Evolutionary conservation across 129 eudicot genomes (phyloP), one percentile per base, ranked within the genome.

Genomic region (sunflower (Helianthus annuus)): DNA sequence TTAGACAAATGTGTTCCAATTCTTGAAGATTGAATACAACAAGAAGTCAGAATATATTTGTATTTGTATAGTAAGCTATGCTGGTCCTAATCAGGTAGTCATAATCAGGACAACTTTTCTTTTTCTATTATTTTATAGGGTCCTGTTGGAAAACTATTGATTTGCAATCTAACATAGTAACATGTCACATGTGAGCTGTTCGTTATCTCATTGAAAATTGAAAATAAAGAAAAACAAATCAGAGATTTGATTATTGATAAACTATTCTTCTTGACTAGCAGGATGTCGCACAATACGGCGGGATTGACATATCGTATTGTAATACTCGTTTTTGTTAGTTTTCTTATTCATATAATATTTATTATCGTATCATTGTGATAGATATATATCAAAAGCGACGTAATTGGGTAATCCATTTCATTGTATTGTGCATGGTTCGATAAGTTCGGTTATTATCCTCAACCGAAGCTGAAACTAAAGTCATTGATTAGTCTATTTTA

Each of bases 1-100:
- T 66, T 10, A 27, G 51, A 61, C 16, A 44, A 52, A 42, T 59
- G 27, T 68, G 75, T 19, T 36, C 64, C 64, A 68, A 24, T 48
- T 76, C 19, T 76, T 76, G 75, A 76, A 77, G 69, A 76, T 44
- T 15, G 22, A 22, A 54, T 32, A 22, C 4, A n/a, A 10, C 11
- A 38, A 34, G 32, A 22, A 46, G 68, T 68, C 58, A 69, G 68
- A 68, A 68, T 68, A 68, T 68, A 40, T 64, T n/a, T 57, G 68
- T 48, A 38, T n/a, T n/a, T n/a, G n/a, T n/a, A n/a, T 76, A 4
- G 73, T 17, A 42, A 51, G 66, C 6, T 56, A 49, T 56, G 74
- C 10, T 10, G 74, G 80, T 69, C 75, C 6, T 27, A 69, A 68
- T 59, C 62, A 32, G 46, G 66, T 36, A 66, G 74, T 48, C 56